Base-by-base conservation (phyloP, 2,329 filamentous ascomycete genomes). In the Botrytis tulipae region DNA sequence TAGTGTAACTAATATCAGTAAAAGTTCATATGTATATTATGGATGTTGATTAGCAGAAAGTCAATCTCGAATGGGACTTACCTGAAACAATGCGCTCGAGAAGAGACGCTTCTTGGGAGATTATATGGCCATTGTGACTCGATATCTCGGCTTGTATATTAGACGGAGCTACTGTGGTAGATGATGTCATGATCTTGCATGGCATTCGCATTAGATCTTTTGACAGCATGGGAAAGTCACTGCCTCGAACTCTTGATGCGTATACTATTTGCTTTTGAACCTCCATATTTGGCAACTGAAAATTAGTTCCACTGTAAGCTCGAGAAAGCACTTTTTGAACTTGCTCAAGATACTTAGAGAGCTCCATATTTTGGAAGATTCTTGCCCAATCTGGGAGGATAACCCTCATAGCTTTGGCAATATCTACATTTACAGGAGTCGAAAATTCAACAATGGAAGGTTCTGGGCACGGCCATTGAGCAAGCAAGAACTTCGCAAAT, bases 371-470 rank as follows among this genome's bases (percentile, higher is more conserved):
- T 8, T 83, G 81, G n/a, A 82, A 84, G 0, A 87, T 76, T 0
- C 84, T 83, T 7, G 79, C 75, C 87, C 87, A 90, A 69, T 87
- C 84, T 0, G 82, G 82, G 0, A 76, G 75, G 22, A 89, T 78
- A 0, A 78, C 76, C 0, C 81, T 76, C 1, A 87, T 54, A 4
- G 86, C 86, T 18, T 79, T 74, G 0, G 74, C 54, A 10, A 82
- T 35, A 74, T 87, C 78, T 0, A 89, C 42, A 4, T 83, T 65
- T 5, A 82, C 77, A 1, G 73, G 70, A 4, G 74, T 75, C 40
- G 22, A 67, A 12, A 85, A 78, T 0, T 77, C 76, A 0, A 78
- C 74, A 0, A 82, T 29, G 0, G 78, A 79, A 0, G 84, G 83
- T 12, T 81, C 77, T 0, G 74, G 32, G 62, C 82, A 83, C 0